These are phyloP conservation scores for Lactarius sp. DNA, from an alignment of 768 basidiomycete species.

Conservation along the genomic window DNA sequence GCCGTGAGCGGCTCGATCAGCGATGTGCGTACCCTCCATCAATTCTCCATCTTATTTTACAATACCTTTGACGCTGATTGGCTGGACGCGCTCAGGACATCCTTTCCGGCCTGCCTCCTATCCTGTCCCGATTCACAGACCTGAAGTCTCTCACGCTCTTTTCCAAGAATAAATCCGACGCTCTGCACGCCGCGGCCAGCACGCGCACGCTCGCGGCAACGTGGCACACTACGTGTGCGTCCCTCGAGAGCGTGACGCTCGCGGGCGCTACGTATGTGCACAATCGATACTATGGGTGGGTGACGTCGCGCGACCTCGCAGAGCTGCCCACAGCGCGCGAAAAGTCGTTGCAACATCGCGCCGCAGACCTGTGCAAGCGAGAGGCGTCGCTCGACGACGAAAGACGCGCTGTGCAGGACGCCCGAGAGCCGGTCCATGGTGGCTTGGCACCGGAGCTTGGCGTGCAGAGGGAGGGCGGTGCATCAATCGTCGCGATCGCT, in stretches of 20 bases:
- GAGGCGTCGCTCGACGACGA: conserved; percentile 9
- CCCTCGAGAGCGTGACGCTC: conserved; percentile 29
- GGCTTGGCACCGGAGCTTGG: conserved; percentile 13
- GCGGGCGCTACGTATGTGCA: conserved; percentile 26
- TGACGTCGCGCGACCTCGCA: conserved; percentile 26
- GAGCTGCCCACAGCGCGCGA: conserved; percentile 20
- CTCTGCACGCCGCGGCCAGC: conserved; percentile 22
- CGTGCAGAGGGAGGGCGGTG: conserved; percentile 1
- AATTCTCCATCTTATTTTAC: too few species aligned
- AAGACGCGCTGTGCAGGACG: background rate
- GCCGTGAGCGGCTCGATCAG: conserved; percentile 29
- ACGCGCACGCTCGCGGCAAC: conserved; percentile 17
- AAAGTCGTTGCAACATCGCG: conserved; percentile 10
- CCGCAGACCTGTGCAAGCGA: conserved; percentile 8
- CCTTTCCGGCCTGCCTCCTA: conserved; percentile 24
- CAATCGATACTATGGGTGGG: conserved; percentile 27
- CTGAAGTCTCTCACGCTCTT: conserved; percentile 28
- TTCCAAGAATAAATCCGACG: conserved; percentile 28
- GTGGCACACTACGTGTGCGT: conserved; percentile 28
- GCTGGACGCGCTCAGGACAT: conserved; percentile 24
- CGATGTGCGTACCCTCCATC: conserved; percentile 17
- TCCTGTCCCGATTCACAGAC: conserved; percentile 27
- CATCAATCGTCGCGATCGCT: conserved; percentile 13
- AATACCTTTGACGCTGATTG: background rate
- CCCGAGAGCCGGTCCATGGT: background rate